Percentiles rank a stretch among this genome's conserved stretches.
These are phyloP conservation scores for Penicillium samsonianum DNA, from an alignment of 495 filamentous ascomycete species.

Conservation along the genomic window DNA sequence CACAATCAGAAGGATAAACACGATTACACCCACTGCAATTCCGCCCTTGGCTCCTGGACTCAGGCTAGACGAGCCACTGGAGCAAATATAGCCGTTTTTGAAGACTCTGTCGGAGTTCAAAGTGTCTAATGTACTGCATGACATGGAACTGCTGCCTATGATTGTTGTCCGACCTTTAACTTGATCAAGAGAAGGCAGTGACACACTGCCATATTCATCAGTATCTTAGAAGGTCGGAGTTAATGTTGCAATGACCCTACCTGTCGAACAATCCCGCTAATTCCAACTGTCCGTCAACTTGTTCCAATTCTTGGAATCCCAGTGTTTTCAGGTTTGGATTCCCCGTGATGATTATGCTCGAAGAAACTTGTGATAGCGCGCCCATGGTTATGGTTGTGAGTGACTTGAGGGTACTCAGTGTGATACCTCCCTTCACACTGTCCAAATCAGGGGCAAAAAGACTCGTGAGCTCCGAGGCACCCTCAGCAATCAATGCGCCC, in stretches of 20 bases:
- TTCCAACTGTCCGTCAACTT: constrained; percentile 28
- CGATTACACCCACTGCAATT: constrained; percentile 33
- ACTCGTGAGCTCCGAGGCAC: constrained; percentile 18
- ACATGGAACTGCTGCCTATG: constrained; percentile 22
- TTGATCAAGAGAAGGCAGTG: constrained; percentile 27
- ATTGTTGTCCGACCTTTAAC: constrained; percentile 31
- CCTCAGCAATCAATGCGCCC: constrained; percentile 27
- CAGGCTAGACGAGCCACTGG: constrained; percentile 14
- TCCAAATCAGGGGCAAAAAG: constrained; percentile 29
- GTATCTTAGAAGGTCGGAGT: background rate
- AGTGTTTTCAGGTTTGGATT: constrained; percentile 28
- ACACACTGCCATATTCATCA: constrained; percentile 23
- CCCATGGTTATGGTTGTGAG: constrained; percentile 21
- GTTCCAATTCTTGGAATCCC: constrained; percentile 26
- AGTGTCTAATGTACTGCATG: constrained; percentile 24
- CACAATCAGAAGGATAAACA: constrained; percentile 30
- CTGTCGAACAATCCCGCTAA: constrained; percentile 30
- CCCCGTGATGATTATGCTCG: constrained; percentile 24
- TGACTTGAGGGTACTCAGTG: constrained; percentile 24
- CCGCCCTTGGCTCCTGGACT: constrained; percentile 36
- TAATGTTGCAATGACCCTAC: constrained; percentile 16
- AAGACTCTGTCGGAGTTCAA: constrained; percentile 23
- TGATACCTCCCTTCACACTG: constrained; percentile 25
- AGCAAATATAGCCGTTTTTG: constrained; percentile 26
- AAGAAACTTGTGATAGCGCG: constrained; percentile 18